Percentiles rank a stretch among this genome's conserved stretches.
Evolutionary conservation across 2,329 filamentous ascomycete species (phyloP).

Genomic region (Ophiostoma himal-ulmi): DNA sequence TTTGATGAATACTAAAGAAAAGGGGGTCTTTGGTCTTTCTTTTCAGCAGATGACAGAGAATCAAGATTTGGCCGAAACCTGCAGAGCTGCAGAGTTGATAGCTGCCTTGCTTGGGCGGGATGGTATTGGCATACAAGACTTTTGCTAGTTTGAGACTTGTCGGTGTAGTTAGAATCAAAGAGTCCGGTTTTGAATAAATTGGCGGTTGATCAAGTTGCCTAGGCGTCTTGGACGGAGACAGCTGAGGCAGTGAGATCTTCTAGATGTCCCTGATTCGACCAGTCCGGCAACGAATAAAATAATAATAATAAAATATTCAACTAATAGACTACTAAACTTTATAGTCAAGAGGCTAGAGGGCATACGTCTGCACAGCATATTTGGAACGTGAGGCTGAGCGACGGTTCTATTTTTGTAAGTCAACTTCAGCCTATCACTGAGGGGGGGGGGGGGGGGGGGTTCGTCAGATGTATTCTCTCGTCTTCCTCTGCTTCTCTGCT

Average conservation of each 20-base stretch:
- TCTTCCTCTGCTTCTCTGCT: neutral
- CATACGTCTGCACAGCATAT: neutral
- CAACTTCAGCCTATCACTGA: neutral
- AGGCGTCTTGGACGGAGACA: neutral
- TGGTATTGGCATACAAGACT: neutral
- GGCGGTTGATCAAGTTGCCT: neutral
- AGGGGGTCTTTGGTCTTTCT: neutral
- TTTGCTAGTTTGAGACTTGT: neutral
- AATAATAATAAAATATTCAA: neutral
- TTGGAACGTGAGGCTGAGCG: constrained; percentile 1
- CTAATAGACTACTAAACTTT: neutral
- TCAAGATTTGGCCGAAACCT: constrained; percentile 10
- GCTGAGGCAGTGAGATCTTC: neutral
- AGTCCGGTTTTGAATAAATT: neutral
- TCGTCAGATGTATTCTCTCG: neutral
- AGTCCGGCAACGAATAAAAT: neutral
- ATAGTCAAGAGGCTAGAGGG: neutral
- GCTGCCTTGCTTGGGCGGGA: too few relatives aligned
- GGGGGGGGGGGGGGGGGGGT: neutral
- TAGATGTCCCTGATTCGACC: neutral
- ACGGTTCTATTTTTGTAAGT: neutral
- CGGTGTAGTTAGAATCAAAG: neutral
- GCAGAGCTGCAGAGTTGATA: neutral
- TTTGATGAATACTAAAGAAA: too few relatives aligned
- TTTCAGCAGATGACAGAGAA: neutral